phyloP scores from a whole-genome alignment of 2,329 filamentous ascomycete genomes.

The Fusarium sp. region DNA sequence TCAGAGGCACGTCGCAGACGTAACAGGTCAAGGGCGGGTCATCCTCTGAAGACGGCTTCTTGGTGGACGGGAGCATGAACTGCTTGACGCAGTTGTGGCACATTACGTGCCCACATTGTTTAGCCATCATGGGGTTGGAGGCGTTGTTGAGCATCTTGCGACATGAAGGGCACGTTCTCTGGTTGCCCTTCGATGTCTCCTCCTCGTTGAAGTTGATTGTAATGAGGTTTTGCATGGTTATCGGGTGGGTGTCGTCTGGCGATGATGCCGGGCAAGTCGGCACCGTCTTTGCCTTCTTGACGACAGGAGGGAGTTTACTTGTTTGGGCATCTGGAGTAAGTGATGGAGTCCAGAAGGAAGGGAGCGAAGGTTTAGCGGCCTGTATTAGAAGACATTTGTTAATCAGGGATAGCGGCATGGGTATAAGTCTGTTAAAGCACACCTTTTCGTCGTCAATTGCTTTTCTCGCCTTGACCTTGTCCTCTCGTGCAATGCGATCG shows the following conservation, averaged over 20 bases:
- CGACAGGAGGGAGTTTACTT: constrained; percentile 64
- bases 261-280: constrained; percentile 83
- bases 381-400: constrained; percentile 46
- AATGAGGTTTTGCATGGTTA: constrained; percentile 83
- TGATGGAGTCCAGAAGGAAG: constrained; percentile 94
- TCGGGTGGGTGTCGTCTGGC: constrained; percentile 74
- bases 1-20: constrained; percentile 87
- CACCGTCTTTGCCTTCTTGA: constrained; percentile 72
- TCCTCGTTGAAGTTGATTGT: constrained; percentile 83
- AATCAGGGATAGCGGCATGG: constrained; percentile 11
- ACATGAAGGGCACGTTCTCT: constrained; percentile 82
- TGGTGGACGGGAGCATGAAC: constrained; percentile 76
- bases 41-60: constrained; percentile 53
- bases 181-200: constrained; percentile 59
- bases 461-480: constrained; percentile 76
- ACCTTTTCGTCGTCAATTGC: constrained; percentile 81
- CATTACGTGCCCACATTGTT: constrained; percentile 91
- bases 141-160: constrained; percentile 85
- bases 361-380: constrained; percentile 74
- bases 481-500: constrained; percentile 74
- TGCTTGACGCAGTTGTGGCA: constrained; percentile 87
- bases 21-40: constrained; percentile 73
- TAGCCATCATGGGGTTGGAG: constrained; percentile 83
- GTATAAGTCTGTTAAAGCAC: constrained; percentile 15
- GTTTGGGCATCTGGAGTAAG: constrained; percentile 72